Evolutionary conservation across 257 asterid genomes (phyloP).

Genomic region (Rubia yunnanensis): DNA sequence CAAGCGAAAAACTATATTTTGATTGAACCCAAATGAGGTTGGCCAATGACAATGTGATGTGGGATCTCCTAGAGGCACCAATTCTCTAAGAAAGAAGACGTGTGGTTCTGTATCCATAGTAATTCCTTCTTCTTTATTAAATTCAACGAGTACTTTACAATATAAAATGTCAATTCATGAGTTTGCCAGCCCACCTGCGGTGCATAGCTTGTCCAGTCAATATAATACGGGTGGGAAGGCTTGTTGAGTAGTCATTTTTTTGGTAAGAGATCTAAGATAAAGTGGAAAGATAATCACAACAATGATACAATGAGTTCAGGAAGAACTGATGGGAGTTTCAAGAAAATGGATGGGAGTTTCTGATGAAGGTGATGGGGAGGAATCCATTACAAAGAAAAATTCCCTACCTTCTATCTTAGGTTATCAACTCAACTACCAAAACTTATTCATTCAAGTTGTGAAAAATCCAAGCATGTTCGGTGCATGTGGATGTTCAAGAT

Average conservation of each 20-base stretch:
- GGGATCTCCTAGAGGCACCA: conserved; percentile 18
- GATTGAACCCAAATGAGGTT: conserved; percentile 19
- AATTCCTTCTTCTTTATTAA: conserved; percentile 10
- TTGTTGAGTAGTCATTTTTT: conserved; percentile 25
- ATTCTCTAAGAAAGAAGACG: conserved; percentile 19
- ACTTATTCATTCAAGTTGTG: conserved; percentile 15
- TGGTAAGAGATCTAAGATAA: conserved; percentile 39
- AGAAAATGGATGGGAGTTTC: conserved; percentile 21
- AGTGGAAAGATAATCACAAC: conserved; percentile 22
- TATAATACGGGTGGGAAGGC: conserved; percentile 23
- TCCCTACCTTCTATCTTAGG: no score
- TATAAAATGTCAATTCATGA: conserved; percentile 10
- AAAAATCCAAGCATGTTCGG: conserved; percentile 18
- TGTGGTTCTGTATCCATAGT: no score
- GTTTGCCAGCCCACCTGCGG: conserved; percentile 25
- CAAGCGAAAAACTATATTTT: conserved; percentile 17
- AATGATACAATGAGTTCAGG: conserved; percentile 14
- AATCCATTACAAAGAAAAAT: no score
- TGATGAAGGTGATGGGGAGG: conserved; percentile 26
- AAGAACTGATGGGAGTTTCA: conserved; percentile 21
- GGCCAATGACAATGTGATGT: conserved; percentile 18
- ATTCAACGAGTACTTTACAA: conserved; percentile 14
- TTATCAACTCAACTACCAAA: no score
- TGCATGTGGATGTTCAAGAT: conserved; percentile 26
- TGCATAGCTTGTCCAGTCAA: conserved; percentile 16